Evolutionary conservation across 495 filamentous ascomycete species (phyloP).

Genomic region (Xylaria scruposa): DNA sequence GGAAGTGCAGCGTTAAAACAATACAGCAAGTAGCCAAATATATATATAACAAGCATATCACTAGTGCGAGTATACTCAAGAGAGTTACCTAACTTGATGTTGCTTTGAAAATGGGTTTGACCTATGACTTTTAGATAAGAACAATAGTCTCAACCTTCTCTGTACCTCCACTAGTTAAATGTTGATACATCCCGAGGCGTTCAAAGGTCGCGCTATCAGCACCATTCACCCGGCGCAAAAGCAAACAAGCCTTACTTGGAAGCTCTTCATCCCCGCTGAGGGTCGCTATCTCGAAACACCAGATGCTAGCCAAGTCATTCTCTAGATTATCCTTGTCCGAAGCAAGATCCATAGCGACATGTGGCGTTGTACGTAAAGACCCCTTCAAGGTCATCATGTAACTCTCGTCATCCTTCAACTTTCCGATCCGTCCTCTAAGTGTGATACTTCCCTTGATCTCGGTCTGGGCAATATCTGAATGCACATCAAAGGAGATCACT

Average conservation of each 20-base stretch:
- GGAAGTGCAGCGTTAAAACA: too few relatives aligned
- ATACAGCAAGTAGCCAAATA: too few relatives aligned
- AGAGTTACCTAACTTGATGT: too few relatives aligned
- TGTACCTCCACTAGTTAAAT: neutral
- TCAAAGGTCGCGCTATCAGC: neutral
- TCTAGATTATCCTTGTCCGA: neutral
- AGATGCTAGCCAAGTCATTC: neutral
- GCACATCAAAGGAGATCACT: conserved; percentile 2
- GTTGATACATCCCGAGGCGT: conserved; percentile 1
- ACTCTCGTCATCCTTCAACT: neutral
- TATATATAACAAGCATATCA: too few relatives aligned
- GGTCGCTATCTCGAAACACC: neutral
- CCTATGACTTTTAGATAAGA: neutral
- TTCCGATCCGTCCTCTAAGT: neutral
- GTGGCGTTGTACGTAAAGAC: neutral
- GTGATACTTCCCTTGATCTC: neutral
- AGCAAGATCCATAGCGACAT: neutral
- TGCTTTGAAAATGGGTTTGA: neutral
- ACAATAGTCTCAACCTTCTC: neutral
- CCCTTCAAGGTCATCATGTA: neutral
- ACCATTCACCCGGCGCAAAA: neutral
- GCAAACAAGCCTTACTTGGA: neutral
- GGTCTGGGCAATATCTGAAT: neutral
- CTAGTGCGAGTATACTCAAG: too few relatives aligned
- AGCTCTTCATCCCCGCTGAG: neutral